Evolutionary conservation across 139 green algal species (phyloP).

Genomic region (Pleodorina starrii): DNA sequence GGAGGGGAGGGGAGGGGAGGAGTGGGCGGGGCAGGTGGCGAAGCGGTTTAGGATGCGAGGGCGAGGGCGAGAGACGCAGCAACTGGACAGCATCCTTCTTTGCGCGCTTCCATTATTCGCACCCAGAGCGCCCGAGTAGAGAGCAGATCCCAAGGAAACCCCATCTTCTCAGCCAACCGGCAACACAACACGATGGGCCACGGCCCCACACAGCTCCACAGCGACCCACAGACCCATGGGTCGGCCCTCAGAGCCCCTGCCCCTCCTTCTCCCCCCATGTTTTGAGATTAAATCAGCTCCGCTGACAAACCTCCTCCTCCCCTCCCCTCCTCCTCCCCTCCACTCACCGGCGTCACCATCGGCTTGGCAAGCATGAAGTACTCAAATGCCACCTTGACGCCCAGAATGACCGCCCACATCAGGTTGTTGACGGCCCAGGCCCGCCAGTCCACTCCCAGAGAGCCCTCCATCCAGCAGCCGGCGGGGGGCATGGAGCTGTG

Average conservation of each 20-base stretch:
- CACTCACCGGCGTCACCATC: slow-evolving; percentile 25
- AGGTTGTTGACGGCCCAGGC: background rate
- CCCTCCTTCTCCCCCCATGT: too few species aligned
- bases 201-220: too few species aligned
- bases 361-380: slow-evolving; percentile 62
- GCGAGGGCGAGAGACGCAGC: background rate
- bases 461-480: slow-evolving; percentile 28
- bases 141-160: too few species aligned
- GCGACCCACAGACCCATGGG: too few species aligned
- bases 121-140: too few species aligned
- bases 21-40: background rate
- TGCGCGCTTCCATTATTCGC: background rate
- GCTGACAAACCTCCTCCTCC: too few species aligned
- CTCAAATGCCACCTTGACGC: slow-evolving; percentile 66
- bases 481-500: slow-evolving; percentile 9
- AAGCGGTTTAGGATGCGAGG: background rate
- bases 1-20: background rate
- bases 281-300: too few species aligned
- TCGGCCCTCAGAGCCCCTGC: too few species aligned
- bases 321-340: background rate
- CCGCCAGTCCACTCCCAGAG: background rate
- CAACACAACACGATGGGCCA: too few species aligned
- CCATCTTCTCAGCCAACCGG: too few species aligned
- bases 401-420: slow-evolving; percentile 26
- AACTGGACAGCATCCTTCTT: background rate